These are phyloP conservation scores for Echites panduratus DNA, from an alignment of 257 asterid species.

Conservation along the genomic window DNA sequence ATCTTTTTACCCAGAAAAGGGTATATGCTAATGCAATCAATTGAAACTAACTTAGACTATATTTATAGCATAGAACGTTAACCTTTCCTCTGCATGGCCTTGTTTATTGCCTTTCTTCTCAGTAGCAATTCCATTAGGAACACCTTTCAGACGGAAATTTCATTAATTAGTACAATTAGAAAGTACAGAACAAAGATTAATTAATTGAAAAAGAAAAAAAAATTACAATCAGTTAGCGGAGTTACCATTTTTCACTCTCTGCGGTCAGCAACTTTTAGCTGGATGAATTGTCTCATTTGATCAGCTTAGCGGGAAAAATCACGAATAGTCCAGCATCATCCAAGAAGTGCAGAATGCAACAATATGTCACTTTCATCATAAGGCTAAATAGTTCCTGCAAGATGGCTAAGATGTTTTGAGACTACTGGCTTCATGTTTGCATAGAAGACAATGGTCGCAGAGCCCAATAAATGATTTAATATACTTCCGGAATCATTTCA, in stretches of 20 bases:
- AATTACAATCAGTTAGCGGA: background rate
- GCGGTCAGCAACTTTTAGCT: background rate
- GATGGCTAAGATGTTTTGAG: background rate
- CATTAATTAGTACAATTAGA: constrained; percentile 18
- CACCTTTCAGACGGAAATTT: constrained; percentile 50
- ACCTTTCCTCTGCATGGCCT: constrained; percentile 79
- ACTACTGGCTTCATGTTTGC: background rate
- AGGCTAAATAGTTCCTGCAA: background rate
- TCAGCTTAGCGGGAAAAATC: constrained; percentile 1
- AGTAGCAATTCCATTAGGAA: constrained; percentile 64
- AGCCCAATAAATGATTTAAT: constrained; percentile 10
- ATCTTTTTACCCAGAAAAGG: background rate
- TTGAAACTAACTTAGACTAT: background rate
- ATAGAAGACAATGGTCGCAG: constrained; percentile 7
- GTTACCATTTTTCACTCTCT: no score
- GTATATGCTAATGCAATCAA: background rate
- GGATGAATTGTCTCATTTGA: background rate
- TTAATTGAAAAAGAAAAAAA: background rate
- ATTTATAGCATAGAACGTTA: constrained; percentile 9
- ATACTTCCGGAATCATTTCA: constrained; percentile 17
- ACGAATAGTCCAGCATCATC: constrained; percentile 3
- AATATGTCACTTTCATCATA: constrained; percentile 6
- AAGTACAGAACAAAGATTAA: background rate
- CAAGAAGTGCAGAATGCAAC: constrained; percentile 1
- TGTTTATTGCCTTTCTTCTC: constrained; percentile 85